phyloP scores from a whole-genome alignment of 148 eudicot species.

The Nyssa sinensis region DNA sequence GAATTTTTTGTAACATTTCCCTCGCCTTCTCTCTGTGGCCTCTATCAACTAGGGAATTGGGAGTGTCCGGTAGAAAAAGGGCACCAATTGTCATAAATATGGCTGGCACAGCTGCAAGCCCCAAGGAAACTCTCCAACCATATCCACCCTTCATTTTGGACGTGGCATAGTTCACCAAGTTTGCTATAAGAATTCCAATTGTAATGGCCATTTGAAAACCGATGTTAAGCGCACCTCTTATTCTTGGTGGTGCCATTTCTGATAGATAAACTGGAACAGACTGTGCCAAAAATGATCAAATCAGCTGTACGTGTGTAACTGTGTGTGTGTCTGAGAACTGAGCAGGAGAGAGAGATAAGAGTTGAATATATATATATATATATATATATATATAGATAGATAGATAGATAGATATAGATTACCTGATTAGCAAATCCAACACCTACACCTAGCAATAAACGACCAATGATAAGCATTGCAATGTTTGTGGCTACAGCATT shows the following conservation, averaged over 20 bases:
- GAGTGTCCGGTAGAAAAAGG: slow-evolving; percentile 32
- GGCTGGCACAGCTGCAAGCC: slow-evolving; percentile 31
- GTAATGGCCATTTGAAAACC: slow-evolving; percentile 34
- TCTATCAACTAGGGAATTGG: slow-evolving; percentile 36
- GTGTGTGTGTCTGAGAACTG: too few relatives aligned
- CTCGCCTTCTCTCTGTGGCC: slow-evolving; percentile 21
- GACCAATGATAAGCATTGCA: slow-evolving; percentile 42
- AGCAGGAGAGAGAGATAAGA: too few relatives aligned
- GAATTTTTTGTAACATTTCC: slow-evolving; percentile 24
- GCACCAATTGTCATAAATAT: slow-evolving; percentile 27
- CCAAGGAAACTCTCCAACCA: slow-evolving; percentile 35
- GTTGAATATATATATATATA: too few relatives aligned
- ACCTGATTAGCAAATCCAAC: slow-evolving; percentile 39
- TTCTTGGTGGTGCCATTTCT: slow-evolving; percentile 38
- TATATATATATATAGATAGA: too few relatives aligned
- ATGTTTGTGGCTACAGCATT: slow-evolving; percentile 34
- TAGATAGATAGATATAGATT: too few relatives aligned
- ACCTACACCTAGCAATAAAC: slow-evolving; percentile 37
- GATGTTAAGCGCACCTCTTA: slow-evolving; percentile 41
- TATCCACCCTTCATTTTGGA: slow-evolving; percentile 7
- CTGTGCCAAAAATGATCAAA: slow-evolving; percentile 11
- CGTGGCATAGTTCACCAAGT: slow-evolving; percentile 28
- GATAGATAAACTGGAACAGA: slow-evolving; percentile 33
- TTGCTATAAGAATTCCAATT: slow-evolving; percentile 27
- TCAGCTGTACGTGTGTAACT: neutral